phyloP scores from a whole-genome alignment of 768 basidiomycete species.

The Lanmaoa rubissima region DNA sequence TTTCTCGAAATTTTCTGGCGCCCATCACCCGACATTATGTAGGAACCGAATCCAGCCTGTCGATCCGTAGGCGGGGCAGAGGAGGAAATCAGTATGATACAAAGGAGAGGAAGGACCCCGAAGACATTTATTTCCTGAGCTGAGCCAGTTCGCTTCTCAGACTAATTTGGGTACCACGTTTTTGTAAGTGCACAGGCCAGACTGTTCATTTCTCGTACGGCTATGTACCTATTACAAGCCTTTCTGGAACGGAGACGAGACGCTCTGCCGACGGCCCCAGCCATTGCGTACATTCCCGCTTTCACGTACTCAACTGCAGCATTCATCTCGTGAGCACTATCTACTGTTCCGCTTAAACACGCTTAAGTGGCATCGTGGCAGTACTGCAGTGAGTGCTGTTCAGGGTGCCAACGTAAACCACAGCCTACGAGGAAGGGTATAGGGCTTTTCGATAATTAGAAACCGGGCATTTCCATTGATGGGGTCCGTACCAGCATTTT shows the following conservation, averaged over 20 bases:
- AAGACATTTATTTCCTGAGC: conserved; percentile 2
- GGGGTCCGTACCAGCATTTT: conserved; percentile 11
- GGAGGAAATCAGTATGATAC: neutral
- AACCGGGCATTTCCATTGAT: conserved; percentile 9
- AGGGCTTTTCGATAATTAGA: conserved; percentile 24
- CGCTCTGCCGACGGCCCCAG: conserved; percentile 21
- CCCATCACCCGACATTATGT: conserved; percentile 17
- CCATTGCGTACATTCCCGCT: conserved; percentile 21
- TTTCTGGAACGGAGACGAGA: conserved; percentile 22
- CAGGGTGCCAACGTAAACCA: conserved; percentile 31
- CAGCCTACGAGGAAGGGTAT: conserved; percentile 23
- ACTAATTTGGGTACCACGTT: conserved; percentile 17
- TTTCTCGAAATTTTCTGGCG: conserved; percentile 14
- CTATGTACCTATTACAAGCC: conserved; percentile 10
- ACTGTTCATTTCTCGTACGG: conserved; percentile 4
- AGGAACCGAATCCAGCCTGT: conserved; percentile 8
- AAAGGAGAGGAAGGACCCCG: conserved; percentile 24
- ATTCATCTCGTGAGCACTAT: conserved; percentile 23
- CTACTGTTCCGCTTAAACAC: conserved; percentile 15
- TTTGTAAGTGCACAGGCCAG: conserved; percentile 3
- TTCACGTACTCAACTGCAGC: conserved; percentile 25
- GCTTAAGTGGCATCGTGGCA: conserved; percentile 23
- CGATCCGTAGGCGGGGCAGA: conserved; percentile 20
- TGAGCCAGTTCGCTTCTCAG: conserved; percentile 25
- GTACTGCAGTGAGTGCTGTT: conserved; percentile 14